A percentile compares a stretch with the other conserved stretches of the same genome.
These are phyloP conservation scores for Paradendryphiella salina DNA, from an alignment of 2,329 filamentous ascomycete genomes.

Conservation along the genomic window DNA sequence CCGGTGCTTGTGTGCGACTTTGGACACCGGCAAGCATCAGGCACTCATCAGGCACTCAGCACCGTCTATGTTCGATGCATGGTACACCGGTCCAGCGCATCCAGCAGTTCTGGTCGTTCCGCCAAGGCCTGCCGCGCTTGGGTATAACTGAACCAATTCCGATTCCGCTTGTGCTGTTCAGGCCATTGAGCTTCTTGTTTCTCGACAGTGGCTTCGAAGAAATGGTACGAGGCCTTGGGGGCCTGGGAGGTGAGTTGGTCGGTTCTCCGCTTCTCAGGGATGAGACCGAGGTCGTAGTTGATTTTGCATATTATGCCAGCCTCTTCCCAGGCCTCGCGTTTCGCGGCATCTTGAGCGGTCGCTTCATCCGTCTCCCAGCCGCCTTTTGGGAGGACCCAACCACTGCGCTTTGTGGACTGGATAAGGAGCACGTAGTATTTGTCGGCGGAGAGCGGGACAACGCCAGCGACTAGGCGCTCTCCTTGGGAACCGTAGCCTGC, in stretches of 20 bases:
- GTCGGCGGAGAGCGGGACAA: conserved; percentile 85
- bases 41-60: no score
- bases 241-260: conserved; percentile 59
- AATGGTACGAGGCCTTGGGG: conserved; percentile 77
- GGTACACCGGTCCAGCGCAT: conserved; percentile 81
- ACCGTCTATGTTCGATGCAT: conserved; percentile 44
- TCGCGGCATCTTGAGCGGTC: conserved; percentile 79
- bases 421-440: conserved; percentile 89
- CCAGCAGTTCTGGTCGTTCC: conserved; percentile 80
- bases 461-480: conserved; percentile 91
- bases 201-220: conserved; percentile 85
- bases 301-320: conserved; percentile 87
- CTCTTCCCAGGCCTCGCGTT: conserved; percentile 96
- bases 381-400: conserved; percentile 96
- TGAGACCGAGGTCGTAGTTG: conserved; percentile 81
- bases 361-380: conserved; percentile 96
- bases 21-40: no score
- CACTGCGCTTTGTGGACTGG: conserved; percentile 85
- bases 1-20: conserved; percentile 17
- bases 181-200: conserved; percentile 88
- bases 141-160: conserved; percentile 84
- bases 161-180: conserved; percentile 86
- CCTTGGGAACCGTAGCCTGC: conserved; percentile 89
- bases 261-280: conserved; percentile 73
- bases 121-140: conserved; percentile 79